Evolutionary conservation across 2,329 filamentous ascomycete genomes (phyloP).

Genomic region (Trichocomaceae sp.): DNA sequence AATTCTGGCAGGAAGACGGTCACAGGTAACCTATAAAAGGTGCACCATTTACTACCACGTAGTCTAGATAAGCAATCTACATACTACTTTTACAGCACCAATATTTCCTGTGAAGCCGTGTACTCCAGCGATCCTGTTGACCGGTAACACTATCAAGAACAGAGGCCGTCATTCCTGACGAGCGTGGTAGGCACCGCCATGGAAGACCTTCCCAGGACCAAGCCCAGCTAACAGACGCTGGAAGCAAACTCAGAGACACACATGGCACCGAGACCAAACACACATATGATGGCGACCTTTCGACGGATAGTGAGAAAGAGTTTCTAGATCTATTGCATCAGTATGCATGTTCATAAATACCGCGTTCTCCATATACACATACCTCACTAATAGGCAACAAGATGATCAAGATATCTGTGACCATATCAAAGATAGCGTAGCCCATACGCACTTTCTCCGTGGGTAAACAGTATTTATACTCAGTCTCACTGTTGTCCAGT

Average conservation of each 20-base stretch:
- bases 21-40: too few relatives aligned
- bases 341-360: neutral
- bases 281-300: neutral
- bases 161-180: too few relatives aligned
- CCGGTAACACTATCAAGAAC: too few relatives aligned
- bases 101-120: too few relatives aligned
- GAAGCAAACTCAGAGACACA: neutral
- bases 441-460: neutral
- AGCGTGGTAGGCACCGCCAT: too few relatives aligned
- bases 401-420: slow-evolving; percentile 2
- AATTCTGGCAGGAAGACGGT: too few relatives aligned
- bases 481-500: neutral
- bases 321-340: slow-evolving; percentile 2
- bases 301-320: neutral
- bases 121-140: too few relatives aligned
- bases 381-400: neutral
- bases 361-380: neutral
- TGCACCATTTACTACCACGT: too few relatives aligned
- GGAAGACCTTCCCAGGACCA: too few relatives aligned
- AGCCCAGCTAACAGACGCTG: too few relatives aligned
- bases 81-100: too few relatives aligned
- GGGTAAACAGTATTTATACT: neutral
- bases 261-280: slow-evolving; percentile 1
- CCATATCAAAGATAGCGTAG: neutral
- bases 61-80: too few relatives aligned